phyloP scores from a whole-genome alignment of 1,284 basidiomycete species.

The Fomitopsis betulina region DNA sequence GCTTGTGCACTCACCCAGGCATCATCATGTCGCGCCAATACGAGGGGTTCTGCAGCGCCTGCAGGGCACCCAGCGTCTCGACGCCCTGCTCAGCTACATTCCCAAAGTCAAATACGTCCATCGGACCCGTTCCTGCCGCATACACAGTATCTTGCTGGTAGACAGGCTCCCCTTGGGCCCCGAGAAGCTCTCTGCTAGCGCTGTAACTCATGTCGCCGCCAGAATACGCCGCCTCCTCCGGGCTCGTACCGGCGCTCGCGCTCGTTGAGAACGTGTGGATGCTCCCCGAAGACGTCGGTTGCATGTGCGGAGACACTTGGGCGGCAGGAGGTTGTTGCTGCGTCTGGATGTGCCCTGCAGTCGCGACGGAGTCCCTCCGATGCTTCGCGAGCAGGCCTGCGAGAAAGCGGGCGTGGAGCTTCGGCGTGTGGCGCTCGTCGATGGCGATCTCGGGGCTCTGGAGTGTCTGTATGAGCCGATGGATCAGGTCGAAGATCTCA shows the following conservation, averaged over 20 bases:
- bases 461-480: slow-evolving; percentile 65
- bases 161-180: slow-evolving; percentile 12
- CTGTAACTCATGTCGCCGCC: not conserved
- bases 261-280: not conserved
- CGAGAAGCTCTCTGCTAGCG: not conserved
- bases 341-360: slow-evolving; percentile 41
- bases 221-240: not conserved
- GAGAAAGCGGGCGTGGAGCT: slow-evolving; percentile 76
- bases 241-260: not conserved
- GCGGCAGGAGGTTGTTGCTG: slow-evolving; percentile 33
- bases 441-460: slow-evolving; percentile 73
- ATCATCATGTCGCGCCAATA: slow-evolving; percentile 81
- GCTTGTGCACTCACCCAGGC: slow-evolving; percentile 53
- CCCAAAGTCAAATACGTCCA: slow-evolving; percentile 20
- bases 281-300: slow-evolving; percentile 3
- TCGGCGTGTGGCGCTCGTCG: slow-evolving; percentile 78
- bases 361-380: slow-evolving; percentile 56
- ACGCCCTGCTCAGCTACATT: slow-evolving; percentile 10
- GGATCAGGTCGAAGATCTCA: slow-evolving; percentile 69
- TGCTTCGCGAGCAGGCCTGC: slow-evolving; percentile 62
- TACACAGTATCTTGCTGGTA: slow-evolving; percentile 22
- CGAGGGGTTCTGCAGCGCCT: slow-evolving; percentile 60
- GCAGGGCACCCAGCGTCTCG: slow-evolving; percentile 62
- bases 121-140: slow-evolving; percentile 14
- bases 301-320: slow-evolving; percentile 8